Conservation (phyloP, 2,329 filamentous ascomycete genomes). For the Tolypocladium tropicale region DNA sequence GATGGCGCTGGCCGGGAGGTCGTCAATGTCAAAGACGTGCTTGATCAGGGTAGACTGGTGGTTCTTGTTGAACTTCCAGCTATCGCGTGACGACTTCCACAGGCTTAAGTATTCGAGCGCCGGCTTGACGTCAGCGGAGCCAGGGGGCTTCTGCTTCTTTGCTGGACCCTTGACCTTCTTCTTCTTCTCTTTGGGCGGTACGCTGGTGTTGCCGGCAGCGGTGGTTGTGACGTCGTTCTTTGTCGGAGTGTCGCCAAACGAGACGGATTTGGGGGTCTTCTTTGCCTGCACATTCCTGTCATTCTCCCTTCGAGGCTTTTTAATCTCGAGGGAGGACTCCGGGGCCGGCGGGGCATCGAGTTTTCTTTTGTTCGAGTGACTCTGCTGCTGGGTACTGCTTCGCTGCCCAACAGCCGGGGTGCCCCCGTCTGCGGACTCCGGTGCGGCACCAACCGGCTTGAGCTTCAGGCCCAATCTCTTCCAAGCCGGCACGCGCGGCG, state of each 20-base stretch:
- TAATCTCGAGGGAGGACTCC: conserved; percentile 18
- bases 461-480: conserved; percentile 55
- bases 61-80: conserved; percentile 97
- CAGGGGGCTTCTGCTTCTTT: conserved; percentile 28
- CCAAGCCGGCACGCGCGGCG: conserved; percentile 44
- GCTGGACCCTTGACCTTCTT: conserved; percentile 27
- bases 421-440: conserved; percentile 17
- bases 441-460: conserved; percentile 30
- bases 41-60: conserved; percentile 79
- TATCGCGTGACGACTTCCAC: conserved; percentile 58
- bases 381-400: conserved; percentile 20
- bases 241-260: conserved; percentile 34
- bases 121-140: conserved; percentile 39
- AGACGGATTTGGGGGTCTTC: conserved; percentile 34
- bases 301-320: conserved; percentile 23
- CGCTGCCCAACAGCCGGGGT: conserved; percentile 26
- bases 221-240: conserved; percentile 16
- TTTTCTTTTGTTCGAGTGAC: conserved; percentile 28
- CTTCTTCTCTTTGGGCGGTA: conserved; percentile 21
- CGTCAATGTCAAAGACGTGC: conserved; percentile 62
- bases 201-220: conserved; percentile 14
- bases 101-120: conserved; percentile 68
- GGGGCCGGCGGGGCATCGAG: conserved; percentile 21
- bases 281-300: conserved; percentile 19
- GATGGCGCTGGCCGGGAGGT: conserved; percentile 61